Conservation (phyloP, 2,329 filamentous ascomycete species). For the Metarhizium guizhouense region DNA sequence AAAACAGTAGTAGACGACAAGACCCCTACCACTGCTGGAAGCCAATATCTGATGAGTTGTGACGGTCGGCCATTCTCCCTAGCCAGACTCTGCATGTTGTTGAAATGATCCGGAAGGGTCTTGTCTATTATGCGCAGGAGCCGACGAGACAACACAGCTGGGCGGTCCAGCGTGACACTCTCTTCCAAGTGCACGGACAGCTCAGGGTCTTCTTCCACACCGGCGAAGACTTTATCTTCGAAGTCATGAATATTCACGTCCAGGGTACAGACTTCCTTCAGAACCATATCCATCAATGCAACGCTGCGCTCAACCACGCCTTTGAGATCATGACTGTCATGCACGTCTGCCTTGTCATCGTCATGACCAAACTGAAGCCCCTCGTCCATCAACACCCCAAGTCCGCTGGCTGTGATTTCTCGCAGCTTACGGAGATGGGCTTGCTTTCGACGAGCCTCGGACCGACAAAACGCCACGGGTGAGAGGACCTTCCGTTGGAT, state of each 20-base stretch:
- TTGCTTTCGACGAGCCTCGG: conserved; percentile 69
- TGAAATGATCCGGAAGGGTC: conserved; percentile 59
- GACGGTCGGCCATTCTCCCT: conserved; percentile 66
- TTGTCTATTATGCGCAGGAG: conserved; percentile 60
- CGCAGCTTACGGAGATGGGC: conserved; percentile 61
- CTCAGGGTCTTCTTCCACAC: conserved; percentile 52
- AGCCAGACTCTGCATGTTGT: conserved; percentile 46
- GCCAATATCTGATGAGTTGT: conserved; percentile 75
- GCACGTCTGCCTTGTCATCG: conserved; percentile 47
- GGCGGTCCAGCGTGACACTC: conserved; percentile 35
- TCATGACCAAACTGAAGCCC: conserved; percentile 60
- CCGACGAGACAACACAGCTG: conserved; percentile 54
- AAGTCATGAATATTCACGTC: conserved; percentile 55
- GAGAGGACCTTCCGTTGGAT: conserved; percentile 66
- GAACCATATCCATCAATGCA: conserved; percentile 75
- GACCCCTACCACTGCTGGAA: conserved; percentile 61
- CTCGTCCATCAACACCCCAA: conserved; percentile 83
- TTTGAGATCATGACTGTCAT: conserved; percentile 50
- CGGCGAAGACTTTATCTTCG: conserved; percentile 56
- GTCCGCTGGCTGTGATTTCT: conserved; percentile 73
- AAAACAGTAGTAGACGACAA: conserved; percentile 84
- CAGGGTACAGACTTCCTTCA: conserved; percentile 59
- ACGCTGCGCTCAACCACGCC: conserved; percentile 72
- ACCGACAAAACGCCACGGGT: conserved; percentile 65
- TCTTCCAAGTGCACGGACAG: conserved; percentile 44